These are phyloP conservation scores for Oryza glumipatula DNA, from an alignment of 176 grass and related monocot species.

Conservation along the genomic window DNA sequence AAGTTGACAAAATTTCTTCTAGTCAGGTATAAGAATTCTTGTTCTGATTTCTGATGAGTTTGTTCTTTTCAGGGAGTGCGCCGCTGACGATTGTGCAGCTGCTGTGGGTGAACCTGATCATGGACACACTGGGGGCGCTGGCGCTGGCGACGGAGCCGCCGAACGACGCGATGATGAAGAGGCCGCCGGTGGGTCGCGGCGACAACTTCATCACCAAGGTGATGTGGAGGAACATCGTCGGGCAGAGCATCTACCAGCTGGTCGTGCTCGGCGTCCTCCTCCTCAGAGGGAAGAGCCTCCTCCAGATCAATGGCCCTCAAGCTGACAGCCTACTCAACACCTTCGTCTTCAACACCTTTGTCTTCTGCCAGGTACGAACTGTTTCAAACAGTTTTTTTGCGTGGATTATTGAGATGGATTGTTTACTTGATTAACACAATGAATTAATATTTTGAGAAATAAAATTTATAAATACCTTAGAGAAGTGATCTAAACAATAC, in stretches of 20 bases:
- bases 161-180: constrained; percentile 63
- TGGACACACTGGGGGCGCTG: constrained; percentile 90
- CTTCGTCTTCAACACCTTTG: constrained; percentile 93
- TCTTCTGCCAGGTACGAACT: constrained; percentile 73
- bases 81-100: constrained; percentile 88
- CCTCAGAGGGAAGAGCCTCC: constrained; percentile 56
- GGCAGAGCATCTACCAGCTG: constrained; percentile 88
- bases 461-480: no score
- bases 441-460: no score
- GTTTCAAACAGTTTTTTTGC: no score
- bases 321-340: constrained; percentile 58
- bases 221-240: constrained; percentile 94
- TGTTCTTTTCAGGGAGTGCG: constrained; percentile 58
- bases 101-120: constrained; percentile 97
- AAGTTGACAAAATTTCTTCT: no score
- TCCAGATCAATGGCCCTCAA: constrained; percentile 37
- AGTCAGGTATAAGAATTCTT: no score
- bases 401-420: no score
- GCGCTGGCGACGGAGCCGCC: constrained; percentile 91
- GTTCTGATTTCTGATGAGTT: no score
- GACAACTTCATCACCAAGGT: constrained; percentile 86
- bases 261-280: constrained; percentile 76
- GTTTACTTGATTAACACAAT: no score
- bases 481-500: no score
- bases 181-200: constrained; percentile 64